phyloP scores from a whole-genome alignment of 2,329 filamentous ascomycete genomes.

The Dactylellina haptotyla region DNA sequence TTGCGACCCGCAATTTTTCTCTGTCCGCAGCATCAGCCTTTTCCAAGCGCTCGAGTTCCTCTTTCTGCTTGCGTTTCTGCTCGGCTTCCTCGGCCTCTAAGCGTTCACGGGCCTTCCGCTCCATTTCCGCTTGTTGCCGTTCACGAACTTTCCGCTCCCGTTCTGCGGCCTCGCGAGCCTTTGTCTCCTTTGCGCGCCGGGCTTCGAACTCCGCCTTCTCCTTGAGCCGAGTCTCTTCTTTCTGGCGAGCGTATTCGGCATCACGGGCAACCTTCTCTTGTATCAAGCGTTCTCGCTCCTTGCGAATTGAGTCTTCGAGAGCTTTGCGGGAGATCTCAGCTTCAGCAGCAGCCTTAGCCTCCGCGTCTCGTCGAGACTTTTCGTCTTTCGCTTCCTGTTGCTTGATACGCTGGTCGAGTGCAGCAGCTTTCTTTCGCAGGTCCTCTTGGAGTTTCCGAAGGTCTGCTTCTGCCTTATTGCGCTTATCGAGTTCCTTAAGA shows the following conservation, averaged over 20 bases:
- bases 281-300: slow-evolving; percentile 46
- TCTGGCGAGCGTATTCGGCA: slow-evolving; percentile 40
- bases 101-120: slow-evolving; percentile 84
- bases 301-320: slow-evolving; percentile 50
- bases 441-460: slow-evolving; percentile 37
- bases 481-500: slow-evolving; percentile 29
- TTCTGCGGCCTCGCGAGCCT: slow-evolving; percentile 70
- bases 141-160: slow-evolving; percentile 70
- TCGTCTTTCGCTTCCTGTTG: slow-evolving; percentile 47
- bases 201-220: slow-evolving; percentile 38
- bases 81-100: slow-evolving; percentile 65
- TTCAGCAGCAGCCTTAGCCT: slow-evolving; percentile 32
- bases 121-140: slow-evolving; percentile 83
- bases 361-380: slow-evolving; percentile 40
- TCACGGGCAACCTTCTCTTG: slow-evolving; percentile 43
- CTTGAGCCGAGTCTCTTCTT: slow-evolving; percentile 20
- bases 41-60: slow-evolving; percentile 66
- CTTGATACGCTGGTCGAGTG: slow-evolving; percentile 46
- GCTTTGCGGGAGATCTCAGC: slow-evolving; percentile 32
- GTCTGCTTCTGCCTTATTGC: slow-evolving; percentile 30
- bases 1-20: slow-evolving; percentile 36
- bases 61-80: slow-evolving; percentile 62
- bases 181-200: slow-evolving; percentile 34
- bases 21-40: slow-evolving; percentile 59
- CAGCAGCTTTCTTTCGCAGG: slow-evolving; percentile 35